Conservation (phyloP, 2,329 filamentous ascomycete genomes). For the Calonectria leucothoes region DNA sequence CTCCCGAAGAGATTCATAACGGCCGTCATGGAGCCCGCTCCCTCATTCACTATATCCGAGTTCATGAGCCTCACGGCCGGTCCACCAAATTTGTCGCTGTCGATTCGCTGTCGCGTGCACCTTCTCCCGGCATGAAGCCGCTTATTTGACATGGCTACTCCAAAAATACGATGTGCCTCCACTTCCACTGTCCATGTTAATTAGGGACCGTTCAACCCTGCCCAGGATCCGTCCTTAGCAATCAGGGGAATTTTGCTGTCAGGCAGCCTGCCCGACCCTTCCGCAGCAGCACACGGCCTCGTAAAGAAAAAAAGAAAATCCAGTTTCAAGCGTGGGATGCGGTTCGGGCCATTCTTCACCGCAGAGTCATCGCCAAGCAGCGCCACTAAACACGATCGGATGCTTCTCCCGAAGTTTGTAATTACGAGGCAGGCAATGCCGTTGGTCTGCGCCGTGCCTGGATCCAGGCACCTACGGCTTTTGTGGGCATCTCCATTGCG, state of each 20-base stretch:
- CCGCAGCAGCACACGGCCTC: not conserved
- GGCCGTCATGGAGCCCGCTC: not conserved
- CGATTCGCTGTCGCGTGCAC: slow-evolving; percentile 1
- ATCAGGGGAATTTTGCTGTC: not conserved
- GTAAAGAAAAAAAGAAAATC: not conserved
- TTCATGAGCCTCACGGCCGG: not conserved
- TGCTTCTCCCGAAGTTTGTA: not conserved
- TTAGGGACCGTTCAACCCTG: not conserved
- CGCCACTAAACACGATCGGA: slow-evolving; percentile 1
- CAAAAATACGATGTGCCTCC: slow-evolving; percentile 6
- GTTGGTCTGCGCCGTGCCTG: not conserved
- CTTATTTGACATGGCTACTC: not conserved
- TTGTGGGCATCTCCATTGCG: not conserved
- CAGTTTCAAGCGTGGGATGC: not conserved
- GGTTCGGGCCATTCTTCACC: not conserved
- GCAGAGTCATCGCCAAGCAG: not conserved
- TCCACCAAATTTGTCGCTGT: not conserved
- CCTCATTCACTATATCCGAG: not conserved
- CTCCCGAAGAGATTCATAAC: not conserved
- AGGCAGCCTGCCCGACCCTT: not conserved
- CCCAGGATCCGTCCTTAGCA: not conserved
- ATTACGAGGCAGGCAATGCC: not conserved
- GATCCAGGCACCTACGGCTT: not conserved
- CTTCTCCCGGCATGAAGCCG: not conserved
- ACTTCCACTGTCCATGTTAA: not conserved